Base-by-base conservation (phyloP, 306 rosid genomes). In the Adenanthera pavonina region DNA sequence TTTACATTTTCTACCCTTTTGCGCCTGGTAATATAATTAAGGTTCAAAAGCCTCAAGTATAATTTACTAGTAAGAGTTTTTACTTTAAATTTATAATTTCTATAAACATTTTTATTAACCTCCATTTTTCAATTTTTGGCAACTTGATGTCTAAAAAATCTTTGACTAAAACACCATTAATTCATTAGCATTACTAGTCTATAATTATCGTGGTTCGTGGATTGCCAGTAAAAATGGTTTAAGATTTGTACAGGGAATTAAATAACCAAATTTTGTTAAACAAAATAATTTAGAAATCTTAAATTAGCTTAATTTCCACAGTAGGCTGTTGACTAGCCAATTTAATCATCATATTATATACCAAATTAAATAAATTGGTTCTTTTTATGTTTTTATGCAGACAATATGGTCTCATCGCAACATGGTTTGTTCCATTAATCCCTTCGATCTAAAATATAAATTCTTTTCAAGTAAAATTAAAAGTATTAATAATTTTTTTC, bases 351-450 rank as follows among this genome's bases (percentile, higher is more conserved):
- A 72, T 33, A 8, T 40, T 40, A 4, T 3, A 3, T 30, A 49
- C 8, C 76, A 72, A 51, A 34, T 75, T 62, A 40, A 54, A 60
- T 2, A 40, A 54, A 60, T 2, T 16, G 52, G 81, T 52, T 53
- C 38, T 68, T 10, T 40, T 54, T 9, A 40, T 7, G 49, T 19
- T 3, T 43, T 9, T 41, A 12, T 57, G 13, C 19, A 8, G 8
- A 19, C 40, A 36, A 13, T 16, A 34, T n/a, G 71, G 10, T 48
- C 3, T 46, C 34, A 38, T 2, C 3, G 77, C 83, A 12, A 11
- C 61, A 48, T 61, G 64, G 7, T 74, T n/a, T 51, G 66, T 73
- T 52, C 54, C n/a, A 14, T 4, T 33, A 79, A 44, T 25, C 0
- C 1, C 1, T 25, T 25, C 30, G 1, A 1, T 25, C 1, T 1